A percentile compares a stretch with the other conserved stretches of the same genome.
These are phyloP conservation scores for Kwoniella newhampshirensis DNA, from an alignment of 768 basidiomycete species.

Conservation along the genomic window DNA sequence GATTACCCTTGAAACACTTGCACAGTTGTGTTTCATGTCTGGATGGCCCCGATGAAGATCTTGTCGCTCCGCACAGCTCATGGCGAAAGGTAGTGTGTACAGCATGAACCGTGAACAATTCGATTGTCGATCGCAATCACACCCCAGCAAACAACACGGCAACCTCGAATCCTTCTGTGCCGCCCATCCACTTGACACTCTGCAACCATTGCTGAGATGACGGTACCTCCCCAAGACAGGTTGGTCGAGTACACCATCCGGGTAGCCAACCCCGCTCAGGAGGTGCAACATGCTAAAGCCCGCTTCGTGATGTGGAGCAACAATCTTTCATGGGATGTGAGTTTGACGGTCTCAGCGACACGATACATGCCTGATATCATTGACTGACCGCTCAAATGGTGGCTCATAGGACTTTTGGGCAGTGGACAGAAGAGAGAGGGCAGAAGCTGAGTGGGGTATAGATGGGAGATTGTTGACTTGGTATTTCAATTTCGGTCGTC, in stretches of 20 bases:
- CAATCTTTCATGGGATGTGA: slow-evolving; percentile 26
- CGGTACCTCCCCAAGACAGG: not conserved
- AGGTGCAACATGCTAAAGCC: slow-evolving; percentile 21
- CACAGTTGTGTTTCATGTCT: too few species aligned
- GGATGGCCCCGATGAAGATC: too few species aligned
- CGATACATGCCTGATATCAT: not conserved
- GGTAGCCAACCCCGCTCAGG: slow-evolving; percentile 21
- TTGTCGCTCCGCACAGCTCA: too few species aligned
- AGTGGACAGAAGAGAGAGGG: slow-evolving; percentile 4
- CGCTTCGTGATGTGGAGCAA: slow-evolving; percentile 24
- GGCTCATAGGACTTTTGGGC: slow-evolving; percentile 2
- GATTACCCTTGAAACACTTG: too few species aligned
- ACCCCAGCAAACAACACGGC: too few species aligned
- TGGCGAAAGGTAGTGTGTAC: too few species aligned
- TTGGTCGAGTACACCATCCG: slow-evolving; percentile 26
- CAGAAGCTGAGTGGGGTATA: slow-evolving; percentile 5
- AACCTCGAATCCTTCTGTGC: too few species aligned
- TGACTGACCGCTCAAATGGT: not conserved
- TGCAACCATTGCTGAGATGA: too few species aligned
- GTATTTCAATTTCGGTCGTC: slow-evolving; percentile 7
- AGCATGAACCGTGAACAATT: too few species aligned
- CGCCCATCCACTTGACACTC: too few species aligned
- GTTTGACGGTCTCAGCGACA: not conserved
- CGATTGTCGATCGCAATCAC: too few species aligned
- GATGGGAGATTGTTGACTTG: slow-evolving; percentile 15